Evolutionary conservation across 2,329 filamentous ascomycete genomes (phyloP).

Genomic region (Drechslera avenae): DNA sequence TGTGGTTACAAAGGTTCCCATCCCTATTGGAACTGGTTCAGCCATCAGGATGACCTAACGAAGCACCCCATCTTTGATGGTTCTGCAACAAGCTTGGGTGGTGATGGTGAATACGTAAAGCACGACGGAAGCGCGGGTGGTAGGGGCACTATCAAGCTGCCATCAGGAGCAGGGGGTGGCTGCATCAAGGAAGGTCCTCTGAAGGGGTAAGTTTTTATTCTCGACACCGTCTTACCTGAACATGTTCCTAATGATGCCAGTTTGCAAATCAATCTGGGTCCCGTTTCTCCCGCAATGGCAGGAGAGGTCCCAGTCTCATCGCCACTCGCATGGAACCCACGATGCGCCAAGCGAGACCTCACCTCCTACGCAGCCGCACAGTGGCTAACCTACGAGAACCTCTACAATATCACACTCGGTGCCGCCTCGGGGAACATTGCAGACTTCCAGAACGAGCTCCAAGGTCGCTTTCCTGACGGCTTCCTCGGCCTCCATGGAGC

Average conservation of each 20-base stretch:
- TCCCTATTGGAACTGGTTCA: slow-evolving; percentile 58
- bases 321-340: slow-evolving; percentile 28
- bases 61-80: slow-evolving; percentile 33
- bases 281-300: slow-evolving; percentile 15
- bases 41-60: slow-evolving; percentile 33
- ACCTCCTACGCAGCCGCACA: slow-evolving; percentile 27
- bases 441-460: slow-evolving; percentile 42
- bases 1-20: slow-evolving; percentile 46
- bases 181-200: slow-evolving; percentile 32
- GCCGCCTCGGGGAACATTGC: slow-evolving; percentile 51
- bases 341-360: slow-evolving; percentile 44
- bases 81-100: slow-evolving; percentile 44
- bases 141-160: slow-evolving; percentile 15
- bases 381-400: slow-evolving; percentile 38
- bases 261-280: slow-evolving; percentile 33
- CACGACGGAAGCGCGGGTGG: slow-evolving; percentile 21
- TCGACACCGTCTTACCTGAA: neutral
- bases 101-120: slow-evolving; percentile 21
- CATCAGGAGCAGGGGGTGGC: slow-evolving; percentile 25
- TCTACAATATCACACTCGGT: slow-evolving; percentile 56
- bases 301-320: slow-evolving; percentile 19
- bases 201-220: slow-evolving; percentile 28
- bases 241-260: neutral
- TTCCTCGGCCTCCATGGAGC: slow-evolving; percentile 49
- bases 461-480: slow-evolving; percentile 21